Conservation (phyloP, 352 stramenopile species). For the Thalassiosira exigua region DNA sequence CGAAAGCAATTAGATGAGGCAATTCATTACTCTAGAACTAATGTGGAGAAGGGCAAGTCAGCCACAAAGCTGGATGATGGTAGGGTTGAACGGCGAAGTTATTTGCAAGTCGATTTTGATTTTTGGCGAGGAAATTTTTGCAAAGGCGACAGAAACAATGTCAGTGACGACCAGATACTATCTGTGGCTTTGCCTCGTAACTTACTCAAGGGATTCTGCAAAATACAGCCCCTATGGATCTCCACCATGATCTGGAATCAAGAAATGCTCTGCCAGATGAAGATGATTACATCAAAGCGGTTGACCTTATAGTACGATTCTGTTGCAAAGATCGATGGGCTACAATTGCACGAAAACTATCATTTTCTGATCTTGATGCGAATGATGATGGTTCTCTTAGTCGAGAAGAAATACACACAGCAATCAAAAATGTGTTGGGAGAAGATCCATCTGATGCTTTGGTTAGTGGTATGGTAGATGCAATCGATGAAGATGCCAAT, state of each 20-base stretch:
- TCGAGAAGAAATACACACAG: slow-evolving; percentile 58
- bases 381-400: slow-evolving; percentile 71
- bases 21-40: slow-evolving; percentile 68
- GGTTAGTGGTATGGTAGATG: slow-evolving; percentile 72
- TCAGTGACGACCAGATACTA: slow-evolving; percentile 62
- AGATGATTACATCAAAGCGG: slow-evolving; percentile 73
- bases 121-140: slow-evolving; percentile 52
- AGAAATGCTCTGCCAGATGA: slow-evolving; percentile 55
- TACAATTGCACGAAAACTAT: slow-evolving; percentile 31
- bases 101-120: slow-evolving; percentile 76
- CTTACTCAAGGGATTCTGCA: slow-evolving; percentile 78
- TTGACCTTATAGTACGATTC: slow-evolving; percentile 74
- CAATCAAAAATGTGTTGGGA: slow-evolving; percentile 60
- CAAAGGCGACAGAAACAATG: too few relatives aligned
- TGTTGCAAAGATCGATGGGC: slow-evolving; percentile 71
- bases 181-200: slow-evolving; percentile 75
- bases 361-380: slow-evolving; percentile 71
- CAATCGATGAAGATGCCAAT: slow-evolving; percentile 76
- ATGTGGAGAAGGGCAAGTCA: slow-evolving; percentile 60
- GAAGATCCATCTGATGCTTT: slow-evolving; percentile 68
- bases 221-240: slow-evolving; percentile 76
- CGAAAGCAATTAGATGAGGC: slow-evolving; percentile 58
- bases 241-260: slow-evolving; percentile 63
- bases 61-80: slow-evolving; percentile 30
- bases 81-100: slow-evolving; percentile 60